A percentile compares a stretch with the other conserved stretches of the same genome.
Evolutionary conservation across 1,139 yeast genomes (phyloP).

Genomic region (Taphrina betulina): DNA sequence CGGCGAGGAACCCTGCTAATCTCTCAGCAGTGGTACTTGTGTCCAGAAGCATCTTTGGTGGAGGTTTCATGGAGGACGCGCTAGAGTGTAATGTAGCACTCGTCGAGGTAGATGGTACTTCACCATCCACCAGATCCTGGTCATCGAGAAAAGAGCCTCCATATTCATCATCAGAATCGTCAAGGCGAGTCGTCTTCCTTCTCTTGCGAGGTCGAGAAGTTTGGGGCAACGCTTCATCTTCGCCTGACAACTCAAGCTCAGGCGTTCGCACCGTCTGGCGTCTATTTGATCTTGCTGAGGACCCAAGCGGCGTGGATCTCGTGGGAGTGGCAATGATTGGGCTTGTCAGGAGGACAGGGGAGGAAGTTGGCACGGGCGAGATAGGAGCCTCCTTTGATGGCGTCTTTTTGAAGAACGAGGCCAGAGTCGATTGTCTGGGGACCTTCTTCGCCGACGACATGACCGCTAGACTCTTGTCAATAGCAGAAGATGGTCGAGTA

Average conservation of each 20-base stretch:
- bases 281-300: neutral
- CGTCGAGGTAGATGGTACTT: neutral
- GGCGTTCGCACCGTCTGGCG: too few relatives aligned
- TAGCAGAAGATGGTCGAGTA: too few relatives aligned
- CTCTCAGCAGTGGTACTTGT: too few relatives aligned
- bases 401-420: conserved; percentile 29
- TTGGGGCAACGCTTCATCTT: conserved; percentile 1
- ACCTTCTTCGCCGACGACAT: conserved; percentile 9
- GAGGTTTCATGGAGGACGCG: neutral
- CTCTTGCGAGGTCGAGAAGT: conserved; percentile 23
- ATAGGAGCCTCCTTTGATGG: conserved; percentile 20
- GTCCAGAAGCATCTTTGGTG: conserved; percentile 12
- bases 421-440: conserved; percentile 22
- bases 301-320: neutral
- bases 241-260: too few relatives aligned
- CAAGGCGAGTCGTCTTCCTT: conserved; percentile 18
- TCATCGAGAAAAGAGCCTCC: conserved; percentile 13
- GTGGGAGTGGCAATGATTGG: neutral
- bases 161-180: conserved; percentile 29
- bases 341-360: neutral
- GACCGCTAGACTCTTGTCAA: too few relatives aligned
- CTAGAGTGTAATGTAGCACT: neutral
- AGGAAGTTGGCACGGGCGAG: neutral
- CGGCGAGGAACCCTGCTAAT: too few relatives aligned
- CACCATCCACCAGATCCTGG: conserved; percentile 14